Evolutionary conservation across 345 rosid species (phyloP).

Genomic region (Kernera saxatilis): DNA sequence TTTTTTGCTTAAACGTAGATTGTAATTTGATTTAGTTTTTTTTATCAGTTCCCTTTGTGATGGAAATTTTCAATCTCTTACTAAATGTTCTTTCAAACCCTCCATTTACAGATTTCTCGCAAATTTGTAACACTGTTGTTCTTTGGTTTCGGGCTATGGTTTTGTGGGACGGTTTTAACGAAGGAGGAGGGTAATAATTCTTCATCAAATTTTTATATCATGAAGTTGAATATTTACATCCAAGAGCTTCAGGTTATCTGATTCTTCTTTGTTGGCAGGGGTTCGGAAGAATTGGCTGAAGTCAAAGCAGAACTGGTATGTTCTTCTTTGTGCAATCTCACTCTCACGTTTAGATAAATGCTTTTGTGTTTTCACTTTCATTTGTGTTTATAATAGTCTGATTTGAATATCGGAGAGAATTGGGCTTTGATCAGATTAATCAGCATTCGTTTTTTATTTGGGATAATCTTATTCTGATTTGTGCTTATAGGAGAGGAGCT

Average conservation of each 20-base stretch:
- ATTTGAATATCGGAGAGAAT: too few species aligned
- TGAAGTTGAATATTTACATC: not conserved
- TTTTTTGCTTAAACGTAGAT: not conserved
- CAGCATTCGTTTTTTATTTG: too few species aligned
- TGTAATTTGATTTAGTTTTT: not conserved
- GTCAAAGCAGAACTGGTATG: conserved; percentile 88
- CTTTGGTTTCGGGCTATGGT: conserved; percentile 90
- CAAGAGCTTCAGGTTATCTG: not conserved
- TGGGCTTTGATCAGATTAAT: too few species aligned
- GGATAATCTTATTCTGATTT: too few species aligned
- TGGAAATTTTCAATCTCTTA: not conserved
- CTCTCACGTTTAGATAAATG: conserved; percentile 7
- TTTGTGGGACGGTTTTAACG: conserved; percentile 76
- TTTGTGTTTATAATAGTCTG: conserved; percentile 53
- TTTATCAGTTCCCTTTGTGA: not conserved
- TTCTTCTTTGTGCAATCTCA: not conserved
- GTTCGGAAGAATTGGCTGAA: conserved; percentile 81
- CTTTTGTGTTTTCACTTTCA: not conserved
- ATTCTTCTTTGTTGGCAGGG: conserved; percentile 38
- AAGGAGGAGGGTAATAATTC: conserved; percentile 39
- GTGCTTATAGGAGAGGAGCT: too few species aligned
- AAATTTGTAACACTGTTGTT: conserved; percentile 71
- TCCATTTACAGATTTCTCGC: conserved; percentile 70
- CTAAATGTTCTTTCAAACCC: not conserved
- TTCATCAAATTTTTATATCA: not conserved